Base-by-base conservation (phyloP, 805 yeast species). In the Barnettozyma pratensis region DNA sequence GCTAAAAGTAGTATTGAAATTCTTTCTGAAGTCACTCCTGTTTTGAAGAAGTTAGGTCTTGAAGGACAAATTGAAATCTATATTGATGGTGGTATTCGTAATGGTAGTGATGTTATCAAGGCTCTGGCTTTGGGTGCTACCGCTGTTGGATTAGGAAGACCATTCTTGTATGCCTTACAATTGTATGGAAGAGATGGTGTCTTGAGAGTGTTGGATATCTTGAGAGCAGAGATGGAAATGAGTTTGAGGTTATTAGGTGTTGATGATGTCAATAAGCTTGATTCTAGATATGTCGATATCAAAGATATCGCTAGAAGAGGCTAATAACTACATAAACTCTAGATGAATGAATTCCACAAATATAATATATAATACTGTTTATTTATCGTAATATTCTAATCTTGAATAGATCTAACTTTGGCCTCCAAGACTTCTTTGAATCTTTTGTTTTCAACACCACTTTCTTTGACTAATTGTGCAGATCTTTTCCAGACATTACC, bases 401-500 rank as follows among this genome's bases (percentile, higher is more conserved):
- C 46, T 35, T 53, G 53, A 29, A 57, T 47, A 11, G 63, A 54
- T 48, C 49, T 61, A 35, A 56, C 56, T 53, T 60, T 61, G 12
- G 61, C 60, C 42, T 58, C 56, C 41, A 61, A 45, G 19, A 61
- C 48, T 47, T 61, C 62, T 47, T 61, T 61, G 44, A 59, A 61
- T 58, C 65, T 61, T 48, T 55, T 56, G 44, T 60, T 60, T 31
- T 51, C 54, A 42, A 55, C 54, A n/a, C 56, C 66, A 6, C 39
- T 38, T 42, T 59, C 75, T 67, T 60, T 73, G 48, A 61, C 70
- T 62, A 66, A 76, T 42, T 70, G 69, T 31, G 76, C 62, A 69
- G 81, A 92, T 60, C 96, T 79, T 60, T 85, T 86, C 73, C 87
- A 89, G n/a, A 89, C 80, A 37, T 80, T 72, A 47, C 95, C 96